Conservation (phyloP, 208 protist genomes). For the Leishmania arabica region DNA sequence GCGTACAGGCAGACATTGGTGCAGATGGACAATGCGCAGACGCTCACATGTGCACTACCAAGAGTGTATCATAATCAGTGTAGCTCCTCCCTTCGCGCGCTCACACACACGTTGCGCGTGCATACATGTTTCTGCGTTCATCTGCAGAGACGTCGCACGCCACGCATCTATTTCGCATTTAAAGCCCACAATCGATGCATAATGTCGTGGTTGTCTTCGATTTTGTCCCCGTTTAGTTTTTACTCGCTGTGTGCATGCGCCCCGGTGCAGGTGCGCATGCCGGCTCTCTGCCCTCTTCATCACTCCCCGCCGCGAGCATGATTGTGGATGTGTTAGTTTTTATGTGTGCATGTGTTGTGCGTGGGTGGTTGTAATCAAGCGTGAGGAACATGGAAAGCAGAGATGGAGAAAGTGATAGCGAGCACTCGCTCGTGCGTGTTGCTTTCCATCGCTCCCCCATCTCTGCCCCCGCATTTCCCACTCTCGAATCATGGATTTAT, state of each 20-base stretch:
- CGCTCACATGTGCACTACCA: not conserved
- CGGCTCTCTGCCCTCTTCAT: not conserved
- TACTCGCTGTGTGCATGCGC: not conserved
- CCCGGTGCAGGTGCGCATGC: not conserved
- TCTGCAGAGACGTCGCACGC: not conserved
- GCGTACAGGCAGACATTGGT: not conserved
- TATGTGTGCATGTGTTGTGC: not conserved
- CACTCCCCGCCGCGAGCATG: not conserved
- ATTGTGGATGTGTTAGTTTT: not conserved
- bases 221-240: constrained; percentile 8
- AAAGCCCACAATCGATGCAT: too few species aligned
- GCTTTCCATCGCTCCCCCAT: not conserved
- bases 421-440: not conserved
- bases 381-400: not conserved
- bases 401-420: not conserved
- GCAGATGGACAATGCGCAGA: not conserved
- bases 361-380: not conserved
- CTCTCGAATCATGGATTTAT: not conserved
- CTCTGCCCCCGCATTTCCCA: not conserved
- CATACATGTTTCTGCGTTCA: not conserved
- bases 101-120: not conserved
- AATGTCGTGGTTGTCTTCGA: not conserved
- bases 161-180: constrained; percentile 5
- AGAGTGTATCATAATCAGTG: not conserved
- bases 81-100: not conserved